These are phyloP conservation scores for Incumbomyces lentus DNA, from an alignment of 2,329 filamentous ascomycete genomes.

Conservation along the genomic window DNA sequence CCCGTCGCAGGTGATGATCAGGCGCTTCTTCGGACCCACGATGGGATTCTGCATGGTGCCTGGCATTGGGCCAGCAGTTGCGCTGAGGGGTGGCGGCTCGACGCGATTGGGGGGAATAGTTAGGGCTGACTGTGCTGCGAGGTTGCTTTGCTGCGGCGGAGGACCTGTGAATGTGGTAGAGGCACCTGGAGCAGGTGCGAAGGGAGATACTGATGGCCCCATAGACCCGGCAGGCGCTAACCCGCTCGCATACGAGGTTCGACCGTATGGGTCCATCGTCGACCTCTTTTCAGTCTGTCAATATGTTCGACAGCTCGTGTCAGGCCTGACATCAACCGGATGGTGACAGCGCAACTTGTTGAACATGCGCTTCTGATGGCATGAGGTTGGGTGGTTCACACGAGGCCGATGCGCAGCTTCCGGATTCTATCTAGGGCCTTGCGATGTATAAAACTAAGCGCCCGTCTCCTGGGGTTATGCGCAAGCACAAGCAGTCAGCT, in stretches of 20 bases:
- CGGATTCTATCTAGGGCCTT: no score
- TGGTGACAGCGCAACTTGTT: background rate
- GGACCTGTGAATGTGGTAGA: background rate
- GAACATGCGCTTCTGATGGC: background rate
- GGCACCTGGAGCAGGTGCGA: background rate
- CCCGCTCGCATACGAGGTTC: slow-evolving; percentile 2
- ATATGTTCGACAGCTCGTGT: background rate
- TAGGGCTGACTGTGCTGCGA: slow-evolving; percentile 6
- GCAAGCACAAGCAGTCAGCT: background rate
- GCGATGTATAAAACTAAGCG: background rate
- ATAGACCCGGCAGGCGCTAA: slow-evolving; percentile 1
- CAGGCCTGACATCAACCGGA: background rate
- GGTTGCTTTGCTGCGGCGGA: slow-evolving; percentile 3
- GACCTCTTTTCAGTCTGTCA: background rate
- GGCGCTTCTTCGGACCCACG: slow-evolving; percentile 21
- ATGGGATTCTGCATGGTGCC: slow-evolving; percentile 16
- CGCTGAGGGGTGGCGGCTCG: slow-evolving; percentile 18
- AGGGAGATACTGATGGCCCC: background rate
- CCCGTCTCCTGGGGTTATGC: background rate
- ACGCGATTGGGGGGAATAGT: slow-evolving; percentile 13
- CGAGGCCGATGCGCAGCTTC: background rate
- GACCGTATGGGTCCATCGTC: background rate
- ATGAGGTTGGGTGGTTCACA: background rate
- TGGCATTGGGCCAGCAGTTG: slow-evolving; percentile 19
- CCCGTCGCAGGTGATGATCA: slow-evolving; percentile 29